phyloP scores from a whole-genome alignment of 257 asterid genomes.

The Rhazya stricta region DNA sequence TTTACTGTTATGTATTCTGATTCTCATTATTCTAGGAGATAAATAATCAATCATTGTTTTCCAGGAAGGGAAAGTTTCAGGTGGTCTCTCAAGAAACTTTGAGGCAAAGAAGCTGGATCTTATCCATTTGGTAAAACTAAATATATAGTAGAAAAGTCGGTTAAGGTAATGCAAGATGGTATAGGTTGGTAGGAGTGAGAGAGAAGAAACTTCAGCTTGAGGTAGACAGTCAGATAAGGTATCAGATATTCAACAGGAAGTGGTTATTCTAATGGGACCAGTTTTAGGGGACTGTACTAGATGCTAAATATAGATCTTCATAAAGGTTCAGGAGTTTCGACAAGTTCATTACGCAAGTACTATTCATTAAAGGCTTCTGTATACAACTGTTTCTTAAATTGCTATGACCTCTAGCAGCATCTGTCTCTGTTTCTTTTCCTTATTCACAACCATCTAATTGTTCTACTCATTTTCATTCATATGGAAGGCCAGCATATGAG shows the following conservation, averaged over 20 bases:
- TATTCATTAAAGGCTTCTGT: too few relatives aligned
- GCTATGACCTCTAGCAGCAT: not conserved
- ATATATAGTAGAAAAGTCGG: not conserved
- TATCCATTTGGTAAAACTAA: not conserved
- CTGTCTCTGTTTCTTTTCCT: too few relatives aligned
- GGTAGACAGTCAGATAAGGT: not conserved
- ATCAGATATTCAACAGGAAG: not conserved
- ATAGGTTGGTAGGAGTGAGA: not conserved
- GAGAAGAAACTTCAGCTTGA: not conserved
- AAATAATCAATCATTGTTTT: not conserved
- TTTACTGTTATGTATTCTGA: not conserved
- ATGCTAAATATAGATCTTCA: not conserved
- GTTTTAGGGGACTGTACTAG: not conserved
- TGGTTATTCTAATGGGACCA: not conserved
- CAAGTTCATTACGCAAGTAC: not conserved
- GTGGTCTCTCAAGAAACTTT: not conserved
- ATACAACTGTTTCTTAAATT: too few relatives aligned
- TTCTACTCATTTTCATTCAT: not conserved
- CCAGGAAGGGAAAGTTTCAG: not conserved
- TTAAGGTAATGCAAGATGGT: not conserved
- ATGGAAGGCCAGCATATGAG: not conserved
- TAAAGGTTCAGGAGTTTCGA: not conserved
- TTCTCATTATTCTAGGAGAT: not conserved
- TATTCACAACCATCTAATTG: too few relatives aligned
- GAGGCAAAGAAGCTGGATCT: not conserved